A percentile compares a stretch with the other conserved stretches of the same genome.
Evolutionary conservation across 495 filamentous ascomycete genomes (phyloP).

Genomic region (Alectoria sarmentosa): DNA sequence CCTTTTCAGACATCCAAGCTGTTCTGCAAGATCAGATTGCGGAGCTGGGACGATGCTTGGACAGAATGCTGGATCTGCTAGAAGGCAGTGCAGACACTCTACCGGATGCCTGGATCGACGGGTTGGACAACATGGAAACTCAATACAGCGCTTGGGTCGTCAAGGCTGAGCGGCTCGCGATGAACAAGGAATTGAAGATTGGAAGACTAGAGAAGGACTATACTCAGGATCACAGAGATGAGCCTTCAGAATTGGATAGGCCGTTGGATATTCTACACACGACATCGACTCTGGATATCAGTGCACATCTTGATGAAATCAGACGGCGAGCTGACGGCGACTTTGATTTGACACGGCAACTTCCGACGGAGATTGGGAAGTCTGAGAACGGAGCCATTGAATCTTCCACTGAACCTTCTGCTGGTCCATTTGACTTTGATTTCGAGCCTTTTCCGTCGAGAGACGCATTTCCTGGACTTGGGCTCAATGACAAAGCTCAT

Average conservation of each 20-base stretch:
- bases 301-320: background rate
- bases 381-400: background rate
- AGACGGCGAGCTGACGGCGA: background rate
- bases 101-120: conserved; percentile 80
- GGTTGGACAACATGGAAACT: conserved; percentile 71
- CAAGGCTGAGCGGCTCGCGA: conserved; percentile 39
- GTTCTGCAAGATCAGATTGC: conserved; percentile 62
- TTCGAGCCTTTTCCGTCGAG: background rate
- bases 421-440: background rate
- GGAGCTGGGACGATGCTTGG: conserved; percentile 63
- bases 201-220: conserved; percentile 10
- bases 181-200: conserved; percentile 39
- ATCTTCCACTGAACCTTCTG: background rate
- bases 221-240: background rate
- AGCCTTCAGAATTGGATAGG: background rate
- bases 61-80: conserved; percentile 74
- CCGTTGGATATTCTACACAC: background rate
- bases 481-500: background rate
- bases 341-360: background rate
- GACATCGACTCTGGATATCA: background rate
- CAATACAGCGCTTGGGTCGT: conserved; percentile 76
- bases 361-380: background rate
- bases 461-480: background rate
- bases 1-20: conserved; percentile 54
- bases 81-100: conserved; percentile 78